Evolutionary conservation across 176 grass and related monocot species (phyloP), one percentile per base, ranked within the genome.

Genomic region (Oryza coarctata): DNA sequence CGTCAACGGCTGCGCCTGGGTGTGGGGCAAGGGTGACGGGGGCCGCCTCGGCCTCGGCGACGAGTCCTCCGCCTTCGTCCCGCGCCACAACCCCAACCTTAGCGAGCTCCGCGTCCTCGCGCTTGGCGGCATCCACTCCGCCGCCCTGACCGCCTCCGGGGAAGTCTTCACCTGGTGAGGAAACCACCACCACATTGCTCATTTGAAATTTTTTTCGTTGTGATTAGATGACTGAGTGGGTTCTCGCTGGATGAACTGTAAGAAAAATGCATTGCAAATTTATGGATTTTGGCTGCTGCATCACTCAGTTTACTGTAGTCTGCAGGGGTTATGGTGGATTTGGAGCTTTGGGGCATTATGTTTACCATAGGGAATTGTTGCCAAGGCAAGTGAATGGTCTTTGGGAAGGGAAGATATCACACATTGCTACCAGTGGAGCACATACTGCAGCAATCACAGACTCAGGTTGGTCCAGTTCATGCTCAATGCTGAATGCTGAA

Each of bases 281-380:
- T 50, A 57, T 87, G 40, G 47, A 78, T 88, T 88, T 71, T 87
- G 77, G 85, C 87, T 52, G 77, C 89, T 35, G 49, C 82, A 87
- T 81, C 90, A 89, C 87, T 98, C 82, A 90, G 84, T 88, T 93
- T 86, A 74, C 80, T 91, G 87, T 93, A 99, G 96, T 76, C 85
- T 95, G 87, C 90, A 99, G 93, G 96, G 96, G 96, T 82, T 95
- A 95, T 80, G 96, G 93, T 85, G 96, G 96, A 50, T 99, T 99
- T 88, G 96, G 96, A 88, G 96, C 96, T 91, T 78, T 95, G 43
- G 96, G 96, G 14, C 96, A 99, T 80, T 89, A 88, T 43, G 96
- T 94, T 49, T 95, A 99, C 77, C 91, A 90, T 34, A 95, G 91
- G 73, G 96, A 99, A 72, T 63, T 99, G 17, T 74, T 95, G 76